phyloP scores from a whole-genome alignment of 208 protist species.

The Wallacemonas sp. region DNA sequence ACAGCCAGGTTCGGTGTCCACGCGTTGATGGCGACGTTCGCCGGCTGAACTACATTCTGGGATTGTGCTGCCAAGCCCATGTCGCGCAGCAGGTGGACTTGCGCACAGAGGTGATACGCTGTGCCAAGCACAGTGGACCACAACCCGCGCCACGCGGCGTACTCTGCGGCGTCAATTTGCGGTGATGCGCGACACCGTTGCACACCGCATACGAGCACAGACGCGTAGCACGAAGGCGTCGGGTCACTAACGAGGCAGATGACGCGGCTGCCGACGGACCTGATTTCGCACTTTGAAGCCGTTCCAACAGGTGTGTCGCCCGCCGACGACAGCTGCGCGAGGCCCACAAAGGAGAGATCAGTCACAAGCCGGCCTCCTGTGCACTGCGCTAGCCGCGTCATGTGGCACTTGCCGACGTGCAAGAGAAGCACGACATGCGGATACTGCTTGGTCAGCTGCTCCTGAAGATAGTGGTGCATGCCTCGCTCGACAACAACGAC shows the following conservation, averaged over 20 bases:
- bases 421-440: constrained; percentile 46
- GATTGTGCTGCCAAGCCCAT: neutral
- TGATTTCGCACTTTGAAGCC: constrained; percentile 38
- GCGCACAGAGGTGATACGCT: constrained; percentile 5
- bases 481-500: constrained; percentile 72
- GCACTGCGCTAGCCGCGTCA: constrained; percentile 44
- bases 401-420: constrained; percentile 36
- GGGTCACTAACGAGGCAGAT: constrained; percentile 23
- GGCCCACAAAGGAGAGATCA: constrained; percentile 63
- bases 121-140: neutral
- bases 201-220: constrained; percentile 19
- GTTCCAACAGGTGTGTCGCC: constrained; percentile 38
- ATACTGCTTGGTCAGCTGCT: constrained; percentile 36
- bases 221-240: constrained; percentile 11
- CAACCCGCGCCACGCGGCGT: neutral
- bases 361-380: constrained; percentile 46
- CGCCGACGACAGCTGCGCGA: constrained; percentile 28
- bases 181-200: neutral
- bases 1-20: neutral
- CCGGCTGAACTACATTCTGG: neutral
- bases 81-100: neutral
- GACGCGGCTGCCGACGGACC: constrained; percentile 29
- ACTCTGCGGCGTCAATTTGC: neutral
- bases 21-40: neutral
- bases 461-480: constrained; percentile 80